A percentile compares a stretch with the other conserved stretches of the same genome.
Evolutionary conservation across 345 rosid species (phyloP).

Genomic region (Toxicodendron radicans): DNA sequence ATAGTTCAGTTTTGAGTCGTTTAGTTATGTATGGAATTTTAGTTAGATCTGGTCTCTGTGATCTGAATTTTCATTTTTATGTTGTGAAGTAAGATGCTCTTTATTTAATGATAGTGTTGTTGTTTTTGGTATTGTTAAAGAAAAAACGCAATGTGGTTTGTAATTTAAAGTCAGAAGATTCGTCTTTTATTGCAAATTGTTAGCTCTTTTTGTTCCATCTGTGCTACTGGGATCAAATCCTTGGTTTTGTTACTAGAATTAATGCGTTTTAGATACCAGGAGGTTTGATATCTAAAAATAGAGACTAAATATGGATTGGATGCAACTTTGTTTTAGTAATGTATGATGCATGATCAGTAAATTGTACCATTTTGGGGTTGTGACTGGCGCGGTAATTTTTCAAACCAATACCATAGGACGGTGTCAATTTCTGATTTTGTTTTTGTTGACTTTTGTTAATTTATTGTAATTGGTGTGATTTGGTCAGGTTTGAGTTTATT

Average conservation of each 20-base stretch:
- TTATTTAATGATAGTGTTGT: too few relatives aligned
- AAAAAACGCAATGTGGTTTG: background rate
- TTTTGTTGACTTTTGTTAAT: background rate
- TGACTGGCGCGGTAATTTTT: background rate
- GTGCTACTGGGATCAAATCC: background rate
- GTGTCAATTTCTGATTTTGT: background rate
- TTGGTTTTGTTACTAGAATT: too few relatives aligned
- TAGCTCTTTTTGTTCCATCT: background rate
- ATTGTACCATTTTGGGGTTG: background rate
- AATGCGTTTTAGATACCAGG: too few relatives aligned
- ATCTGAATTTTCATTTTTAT: background rate
- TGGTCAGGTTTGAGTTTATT: conserved; percentile 1
- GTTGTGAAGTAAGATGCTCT: background rate
- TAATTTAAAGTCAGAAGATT: background rate
- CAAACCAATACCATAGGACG: too few relatives aligned
- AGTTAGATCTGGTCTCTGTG: conserved; percentile 16
- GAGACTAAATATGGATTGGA: too few relatives aligned
- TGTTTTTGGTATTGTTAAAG: too few relatives aligned
- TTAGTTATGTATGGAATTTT: background rate
- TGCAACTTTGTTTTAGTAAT: too few relatives aligned
- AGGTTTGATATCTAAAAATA: too few relatives aligned
- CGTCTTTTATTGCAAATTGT: background rate
- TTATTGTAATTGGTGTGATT: background rate
- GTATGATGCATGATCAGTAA: background rate
- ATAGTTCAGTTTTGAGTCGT: background rate